Percentiles rank a stretch among this genome's conserved stretches.
Evolutionary conservation across 2,329 filamentous ascomycete species (phyloP).

Genomic region (Pseudocercospora cruenta): DNA sequence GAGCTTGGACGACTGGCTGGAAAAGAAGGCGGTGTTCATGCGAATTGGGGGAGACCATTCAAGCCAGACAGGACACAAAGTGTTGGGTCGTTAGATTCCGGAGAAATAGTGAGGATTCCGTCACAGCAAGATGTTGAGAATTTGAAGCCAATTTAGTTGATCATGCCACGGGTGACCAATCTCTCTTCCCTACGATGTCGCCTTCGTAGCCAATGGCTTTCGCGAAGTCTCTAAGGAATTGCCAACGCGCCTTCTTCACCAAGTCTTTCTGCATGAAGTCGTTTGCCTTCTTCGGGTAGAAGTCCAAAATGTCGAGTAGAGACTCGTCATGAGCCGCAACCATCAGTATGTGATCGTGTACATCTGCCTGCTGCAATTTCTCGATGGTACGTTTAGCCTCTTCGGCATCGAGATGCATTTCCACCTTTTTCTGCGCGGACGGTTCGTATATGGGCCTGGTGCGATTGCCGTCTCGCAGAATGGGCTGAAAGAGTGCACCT

Average conservation of each 20-base stretch:
- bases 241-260: constrained; percentile 52
- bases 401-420: constrained; percentile 36
- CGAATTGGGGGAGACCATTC: constrained; percentile 3
- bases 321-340: constrained; percentile 54
- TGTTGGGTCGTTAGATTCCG: too few relatives aligned
- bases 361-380: constrained; percentile 55
- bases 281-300: constrained; percentile 56
- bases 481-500: constrained; percentile 43
- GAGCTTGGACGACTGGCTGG: constrained; percentile 19
- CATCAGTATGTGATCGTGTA: constrained; percentile 49
- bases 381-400: constrained; percentile 45
- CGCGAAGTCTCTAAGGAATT: constrained; percentile 55
- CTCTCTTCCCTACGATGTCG: constrained; percentile 11
- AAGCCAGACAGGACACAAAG: not conserved
- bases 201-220: constrained; percentile 22
- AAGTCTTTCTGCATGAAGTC: constrained; percentile 52
- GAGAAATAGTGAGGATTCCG: too few relatives aligned
- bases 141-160: too few relatives aligned
- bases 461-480: constrained; percentile 39
- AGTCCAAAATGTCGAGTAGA: constrained; percentile 49
- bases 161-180: constrained; percentile 6
- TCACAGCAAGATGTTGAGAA: too few relatives aligned
- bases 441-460: constrained; percentile 34
- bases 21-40: constrained; percentile 21
- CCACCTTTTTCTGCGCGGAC: constrained; percentile 32